These are phyloP conservation scores for Metschnikowia baotianmanensis DNA, from an alignment of 805 yeast genomes.

Conservation along the genomic window DNA sequence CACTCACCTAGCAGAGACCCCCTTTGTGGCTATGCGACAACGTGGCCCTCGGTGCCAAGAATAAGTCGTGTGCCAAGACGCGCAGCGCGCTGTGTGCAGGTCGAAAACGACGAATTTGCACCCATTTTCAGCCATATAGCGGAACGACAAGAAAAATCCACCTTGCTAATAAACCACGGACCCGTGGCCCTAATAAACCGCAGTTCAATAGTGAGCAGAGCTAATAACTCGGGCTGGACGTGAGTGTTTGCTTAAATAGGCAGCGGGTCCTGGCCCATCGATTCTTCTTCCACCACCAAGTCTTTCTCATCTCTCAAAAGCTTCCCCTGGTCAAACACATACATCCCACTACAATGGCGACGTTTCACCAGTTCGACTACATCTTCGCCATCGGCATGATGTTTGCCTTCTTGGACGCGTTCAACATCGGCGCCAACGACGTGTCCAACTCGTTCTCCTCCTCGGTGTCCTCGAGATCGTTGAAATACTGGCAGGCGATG, in stretches of 20 bases:
- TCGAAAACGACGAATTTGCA: constrained; percentile 9
- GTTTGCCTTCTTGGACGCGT: constrained; percentile 75
- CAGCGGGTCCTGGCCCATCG: too few species aligned
- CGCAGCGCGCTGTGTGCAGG: constrained; percentile 8
- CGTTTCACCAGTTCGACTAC: constrained; percentile 60
- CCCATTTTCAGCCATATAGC: constrained; percentile 8
- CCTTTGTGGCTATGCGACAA: constrained; percentile 1
- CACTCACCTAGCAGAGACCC: too few species aligned
- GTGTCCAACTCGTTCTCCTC: constrained; percentile 81
- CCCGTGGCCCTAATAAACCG: constrained; percentile 6
- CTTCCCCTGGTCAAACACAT: not conserved
- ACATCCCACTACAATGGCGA: constrained; percentile 23
- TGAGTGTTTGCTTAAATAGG: too few species aligned
- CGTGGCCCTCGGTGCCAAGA: constrained; percentile 16
- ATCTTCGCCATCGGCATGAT: constrained; percentile 66
- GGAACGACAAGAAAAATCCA: constrained; percentile 9
- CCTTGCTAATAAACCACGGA: not conserved
- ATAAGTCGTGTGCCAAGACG: constrained; percentile 5
- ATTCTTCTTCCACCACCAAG: too few species aligned
- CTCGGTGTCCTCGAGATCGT: constrained; percentile 66
- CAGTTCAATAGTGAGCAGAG: too few species aligned
- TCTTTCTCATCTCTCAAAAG: too few species aligned
- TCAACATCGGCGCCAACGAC: constrained; percentile 80
- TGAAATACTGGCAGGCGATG: constrained; percentile 76
- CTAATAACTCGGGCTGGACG: too few species aligned